Conservation (phyloP, 1,139 yeast species). For the Diutina pseudorugosa region DNA sequence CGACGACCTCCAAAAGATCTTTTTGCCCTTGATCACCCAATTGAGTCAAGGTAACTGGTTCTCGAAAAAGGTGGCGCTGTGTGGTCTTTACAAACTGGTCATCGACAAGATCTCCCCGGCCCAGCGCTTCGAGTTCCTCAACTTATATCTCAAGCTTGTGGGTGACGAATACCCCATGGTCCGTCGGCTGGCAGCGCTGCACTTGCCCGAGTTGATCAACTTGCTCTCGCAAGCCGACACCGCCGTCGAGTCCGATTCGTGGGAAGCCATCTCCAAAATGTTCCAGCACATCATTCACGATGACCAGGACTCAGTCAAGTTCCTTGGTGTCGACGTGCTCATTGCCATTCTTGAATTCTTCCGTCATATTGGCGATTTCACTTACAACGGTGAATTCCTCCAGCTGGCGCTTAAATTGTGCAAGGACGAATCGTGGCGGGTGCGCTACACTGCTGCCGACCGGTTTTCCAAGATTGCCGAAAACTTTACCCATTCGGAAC, state of each 20-base stretch:
- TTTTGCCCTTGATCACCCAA: slow-evolving; percentile 65
- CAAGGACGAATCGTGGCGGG: slow-evolving; percentile 94
- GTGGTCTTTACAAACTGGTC: slow-evolving; percentile 74
- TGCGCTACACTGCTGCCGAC: slow-evolving; percentile 94
- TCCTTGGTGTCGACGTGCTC: slow-evolving; percentile 77
- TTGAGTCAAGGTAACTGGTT: slow-evolving; percentile 92
- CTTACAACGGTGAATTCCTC: slow-evolving; percentile 51
- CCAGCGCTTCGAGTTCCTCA: slow-evolving; percentile 49
- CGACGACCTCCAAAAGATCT: slow-evolving; percentile 54
- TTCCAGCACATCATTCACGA: slow-evolving; percentile 72
- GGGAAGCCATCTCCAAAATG: slow-evolving; percentile 72
- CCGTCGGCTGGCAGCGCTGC: slow-evolving; percentile 83
- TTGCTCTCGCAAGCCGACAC: slow-evolving; percentile 15
- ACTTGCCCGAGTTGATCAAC: slow-evolving; percentile 60
- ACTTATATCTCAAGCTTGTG: slow-evolving; percentile 56
- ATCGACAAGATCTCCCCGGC: slow-evolving; percentile 47
- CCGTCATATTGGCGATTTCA: slow-evolving; percentile 40
- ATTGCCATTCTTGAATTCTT: slow-evolving; percentile 60
- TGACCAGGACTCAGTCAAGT: slow-evolving; percentile 91
- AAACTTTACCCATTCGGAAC: slow-evolving; percentile 44
- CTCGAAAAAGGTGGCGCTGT: slow-evolving; percentile 81
- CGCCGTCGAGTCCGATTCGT: slow-evolving; percentile 33
- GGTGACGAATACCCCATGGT: slow-evolving; percentile 98
- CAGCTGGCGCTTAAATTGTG: slow-evolving; percentile 52
- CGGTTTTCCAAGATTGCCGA: slow-evolving; percentile 65